A percentile compares a stretch with the other conserved stretches of the same genome.
phyloP scores from a whole-genome alignment of 1,284 basidiomycete species.

The Trametes polyzona region DNA sequence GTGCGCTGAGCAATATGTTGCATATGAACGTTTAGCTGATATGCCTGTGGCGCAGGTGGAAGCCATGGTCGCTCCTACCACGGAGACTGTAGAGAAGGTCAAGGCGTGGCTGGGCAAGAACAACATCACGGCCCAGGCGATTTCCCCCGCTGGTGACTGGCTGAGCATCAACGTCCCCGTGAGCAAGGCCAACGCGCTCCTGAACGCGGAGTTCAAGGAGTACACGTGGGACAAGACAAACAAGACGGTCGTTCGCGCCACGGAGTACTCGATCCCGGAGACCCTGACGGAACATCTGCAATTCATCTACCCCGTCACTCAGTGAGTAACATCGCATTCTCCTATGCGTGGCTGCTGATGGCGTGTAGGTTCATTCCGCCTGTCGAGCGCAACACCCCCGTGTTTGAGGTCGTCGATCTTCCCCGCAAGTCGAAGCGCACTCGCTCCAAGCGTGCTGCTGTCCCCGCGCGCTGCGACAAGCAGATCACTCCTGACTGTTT shows the following conservation, averaged over 20 bases:
- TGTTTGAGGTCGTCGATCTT: conserved; percentile 16
- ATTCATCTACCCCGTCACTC: conserved; percentile 39
- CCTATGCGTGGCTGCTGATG: conserved; percentile 21
- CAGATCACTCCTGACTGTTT: conserved; percentile 62
- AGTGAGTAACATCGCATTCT: conserved; percentile 8
- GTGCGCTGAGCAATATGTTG: conserved; percentile 9
- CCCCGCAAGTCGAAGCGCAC: conserved; percentile 15
- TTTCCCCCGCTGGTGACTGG: conserved; percentile 32
- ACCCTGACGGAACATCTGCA: conserved; percentile 39
- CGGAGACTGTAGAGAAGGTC: conserved; percentile 40
- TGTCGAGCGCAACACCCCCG: conserved; percentile 9
- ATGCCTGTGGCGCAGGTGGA: conserved; percentile 37
- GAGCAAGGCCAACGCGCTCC: conserved; percentile 40
- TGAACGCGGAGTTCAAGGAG: conserved; percentile 39
- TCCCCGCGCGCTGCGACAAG: conserved; percentile 37
- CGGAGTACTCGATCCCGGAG: conserved; percentile 41
- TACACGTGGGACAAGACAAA: conserved; percentile 38
- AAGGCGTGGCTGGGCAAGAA: conserved; percentile 42
- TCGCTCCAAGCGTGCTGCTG: conserved; percentile 20
- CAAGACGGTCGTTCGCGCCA: conserved; percentile 36
- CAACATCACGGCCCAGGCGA: conserved; percentile 35
- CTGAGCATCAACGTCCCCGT: conserved; percentile 29
- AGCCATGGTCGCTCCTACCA: conserved; percentile 39
- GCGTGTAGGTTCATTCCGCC: conserved; percentile 21
- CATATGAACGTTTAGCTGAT: conserved; percentile 1